Evolutionary conservation across 805 yeast genomes (phyloP).

Genomic region (Metschnikowia cerradonensis): DNA sequence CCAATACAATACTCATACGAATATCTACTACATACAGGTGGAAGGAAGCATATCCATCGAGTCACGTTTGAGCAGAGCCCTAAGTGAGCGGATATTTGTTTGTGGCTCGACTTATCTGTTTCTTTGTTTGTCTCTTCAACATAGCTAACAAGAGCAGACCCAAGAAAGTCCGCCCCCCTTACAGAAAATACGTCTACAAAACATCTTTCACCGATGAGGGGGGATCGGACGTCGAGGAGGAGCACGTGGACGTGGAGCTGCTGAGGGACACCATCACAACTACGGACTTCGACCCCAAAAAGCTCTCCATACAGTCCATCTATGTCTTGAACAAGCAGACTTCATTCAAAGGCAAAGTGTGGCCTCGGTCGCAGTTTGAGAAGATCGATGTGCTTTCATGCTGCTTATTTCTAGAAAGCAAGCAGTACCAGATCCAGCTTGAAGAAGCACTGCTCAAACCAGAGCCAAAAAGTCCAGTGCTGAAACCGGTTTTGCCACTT

Average conservation of each 20-base stretch:
- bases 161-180: conserved; percentile 75
- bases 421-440: conserved; percentile 18
- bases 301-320: conserved; percentile 27
- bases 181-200: conserved; percentile 65
- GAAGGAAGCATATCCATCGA: not conserved
- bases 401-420: conserved; percentile 26
- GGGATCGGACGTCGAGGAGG: conserved; percentile 15
- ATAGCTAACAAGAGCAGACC: conserved; percentile 91
- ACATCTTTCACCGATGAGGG: conserved; percentile 26
- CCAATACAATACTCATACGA: no score
- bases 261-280: no score
- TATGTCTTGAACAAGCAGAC: conserved; percentile 30
- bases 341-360: conserved; percentile 24
- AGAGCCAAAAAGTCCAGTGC: conserved; percentile 12
- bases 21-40: no score
- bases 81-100: no score
- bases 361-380: conserved; percentile 51
- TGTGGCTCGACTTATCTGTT: no score
- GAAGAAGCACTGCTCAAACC: conserved; percentile 5
- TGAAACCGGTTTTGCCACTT: conserved; percentile 28
- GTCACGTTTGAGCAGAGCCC: no score
- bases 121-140: conserved; percentile 3
- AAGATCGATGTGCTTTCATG: conserved; percentile 45
- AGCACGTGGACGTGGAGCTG: no score
- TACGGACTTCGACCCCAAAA: conserved; percentile 16